Base-by-base conservation (phyloP, 768 basidiomycete genomes). In the Solioccasus polychromus region DNA sequence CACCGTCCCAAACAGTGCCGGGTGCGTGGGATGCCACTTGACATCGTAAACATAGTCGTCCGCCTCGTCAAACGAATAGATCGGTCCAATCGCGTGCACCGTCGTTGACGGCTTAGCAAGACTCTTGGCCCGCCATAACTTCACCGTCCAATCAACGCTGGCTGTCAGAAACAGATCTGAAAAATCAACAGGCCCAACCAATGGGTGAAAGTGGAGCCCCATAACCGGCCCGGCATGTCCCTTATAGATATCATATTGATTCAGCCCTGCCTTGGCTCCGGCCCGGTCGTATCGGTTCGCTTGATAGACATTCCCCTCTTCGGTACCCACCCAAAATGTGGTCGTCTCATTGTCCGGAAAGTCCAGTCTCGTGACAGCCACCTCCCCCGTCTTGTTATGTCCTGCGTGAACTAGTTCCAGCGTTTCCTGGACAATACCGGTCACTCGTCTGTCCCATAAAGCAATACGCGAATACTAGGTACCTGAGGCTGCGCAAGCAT, bases 21-120 rank as follows among this genome's bases (percentile, higher is more conserved):
- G 96, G 68, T 99, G 94, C 12, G 81, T 75, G 6, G 95, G 93
- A 63, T 99, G 96, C 96, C 96, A 99, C 64, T 87, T 90, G 36
- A 92, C 94, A 70, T 97, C 96, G 69, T 96, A 98, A 9, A 99
- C 95, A 63, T 98, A 97, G 65, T 99, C 96, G 61, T 94, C 92
- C 11, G 93, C 90, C 66, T 97, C 95, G 54, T 99, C 95, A 59
- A 99, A 98, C 31, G 91, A 92, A 62, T 94, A 88, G 19, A 98
- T 55, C 3, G 95, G 90, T 1, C 79, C 35, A n/a, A 94, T 73
- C 15, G 67, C 64, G 8, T 64, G 64, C 15, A 72, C 71, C 1
- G 70, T 59, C 29, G 83, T 82, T 7, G 85, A 83, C 8, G 88
- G 79, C 66, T 90, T 90, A 34, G 85, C 74, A 30, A 85, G 69